Percentiles rank a stretch among this genome's conserved stretches.
These are phyloP conservation scores for Cryptosporidium bovis DNA, from an alignment of 169 alveolate genomes.

Conservation along the genomic window DNA sequence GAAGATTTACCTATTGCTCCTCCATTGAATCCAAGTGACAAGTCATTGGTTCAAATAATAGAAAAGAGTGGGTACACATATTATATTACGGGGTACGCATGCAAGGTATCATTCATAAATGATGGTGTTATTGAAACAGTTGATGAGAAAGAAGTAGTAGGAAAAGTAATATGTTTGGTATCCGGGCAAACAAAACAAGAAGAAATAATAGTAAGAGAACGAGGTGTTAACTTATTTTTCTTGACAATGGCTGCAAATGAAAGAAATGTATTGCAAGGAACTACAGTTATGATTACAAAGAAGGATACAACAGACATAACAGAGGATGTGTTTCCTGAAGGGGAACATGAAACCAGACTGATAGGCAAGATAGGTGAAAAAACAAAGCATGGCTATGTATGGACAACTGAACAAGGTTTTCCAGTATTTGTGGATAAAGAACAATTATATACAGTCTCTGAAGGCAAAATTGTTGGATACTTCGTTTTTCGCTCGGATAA, in stretches of 20 bases:
- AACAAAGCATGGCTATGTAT: slow-evolving; percentile 1
- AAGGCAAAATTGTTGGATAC: neutral
- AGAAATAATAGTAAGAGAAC: neutral
- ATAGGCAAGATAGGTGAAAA: neutral
- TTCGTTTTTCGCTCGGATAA: neutral
- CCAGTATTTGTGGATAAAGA: neutral
- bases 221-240: slow-evolving; percentile 1
- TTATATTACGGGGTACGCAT: neutral
- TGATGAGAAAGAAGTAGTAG: slow-evolving; percentile 3
- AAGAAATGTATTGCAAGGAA: slow-evolving; percentile 5
- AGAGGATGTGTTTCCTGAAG: slow-evolving; percentile 7
- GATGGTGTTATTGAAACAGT: slow-evolving; percentile 9
- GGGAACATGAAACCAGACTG: neutral
- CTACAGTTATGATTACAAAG: slow-evolving; percentile 10
- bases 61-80: slow-evolving; percentile 3
- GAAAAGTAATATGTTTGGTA: neutral
- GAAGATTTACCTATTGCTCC: slow-evolving; percentile 27
- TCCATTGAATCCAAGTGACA: neutral
- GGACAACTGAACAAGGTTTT: neutral
- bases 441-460: neutral
- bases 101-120: slow-evolving; percentile 17
- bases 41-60: neutral
- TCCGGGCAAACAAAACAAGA: neutral
- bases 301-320: neutral
- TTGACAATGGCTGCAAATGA: slow-evolving; percentile 25